Evolutionary conservation across 768 basidiomycete genomes (phyloP).

Genomic region (Gautieria morchelliformis): DNA sequence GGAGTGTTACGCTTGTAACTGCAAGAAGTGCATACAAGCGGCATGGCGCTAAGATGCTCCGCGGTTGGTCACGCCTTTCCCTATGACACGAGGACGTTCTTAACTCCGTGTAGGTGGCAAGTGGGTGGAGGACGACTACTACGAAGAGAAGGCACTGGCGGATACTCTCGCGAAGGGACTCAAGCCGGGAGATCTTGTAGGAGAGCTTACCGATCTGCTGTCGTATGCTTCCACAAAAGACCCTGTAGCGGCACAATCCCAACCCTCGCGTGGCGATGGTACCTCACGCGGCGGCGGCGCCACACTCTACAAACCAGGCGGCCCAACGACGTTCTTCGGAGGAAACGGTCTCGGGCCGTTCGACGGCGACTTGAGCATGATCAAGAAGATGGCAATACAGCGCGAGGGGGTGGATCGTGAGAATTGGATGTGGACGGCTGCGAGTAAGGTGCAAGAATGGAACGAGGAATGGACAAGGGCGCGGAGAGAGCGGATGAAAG

Average conservation of each 20-base stretch:
- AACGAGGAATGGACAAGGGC: conserved; percentile 55
- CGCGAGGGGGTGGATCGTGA: conserved; percentile 78
- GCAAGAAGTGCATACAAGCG: conserved; percentile 89
- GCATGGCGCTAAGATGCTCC: conserved; percentile 88
- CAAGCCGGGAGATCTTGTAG: conserved; percentile 74
- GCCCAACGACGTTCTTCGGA: conserved; percentile 89
- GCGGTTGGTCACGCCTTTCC: conserved; percentile 42
- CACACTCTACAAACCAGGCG: conserved; percentile 85
- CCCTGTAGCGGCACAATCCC: conserved; percentile 17
- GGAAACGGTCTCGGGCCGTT: conserved; percentile 77
- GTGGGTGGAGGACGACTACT: conserved; percentile 95
- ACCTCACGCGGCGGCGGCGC: conserved; percentile 35
- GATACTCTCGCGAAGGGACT: conserved; percentile 77
- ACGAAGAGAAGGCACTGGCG: conserved; percentile 64
- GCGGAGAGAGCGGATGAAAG: conserved; percentile 43
- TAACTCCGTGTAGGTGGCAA: conserved; percentile 53
- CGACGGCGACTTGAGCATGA: conserved; percentile 77
- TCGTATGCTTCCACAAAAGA: conserved; percentile 30
- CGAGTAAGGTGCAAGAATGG: conserved; percentile 52
- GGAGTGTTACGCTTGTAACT: conserved; percentile 90
- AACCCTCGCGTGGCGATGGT: conserved; percentile 1
- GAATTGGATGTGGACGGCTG: conserved; percentile 87
- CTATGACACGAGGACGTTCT: background rate
- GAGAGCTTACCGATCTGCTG: conserved; percentile 71
- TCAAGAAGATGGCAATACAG: conserved; percentile 67